A percentile compares a stretch with the other conserved stretches of the same genome.
Conservation (phyloP, 768 basidiomycete species). For the Termitomyces sp. region DNA sequence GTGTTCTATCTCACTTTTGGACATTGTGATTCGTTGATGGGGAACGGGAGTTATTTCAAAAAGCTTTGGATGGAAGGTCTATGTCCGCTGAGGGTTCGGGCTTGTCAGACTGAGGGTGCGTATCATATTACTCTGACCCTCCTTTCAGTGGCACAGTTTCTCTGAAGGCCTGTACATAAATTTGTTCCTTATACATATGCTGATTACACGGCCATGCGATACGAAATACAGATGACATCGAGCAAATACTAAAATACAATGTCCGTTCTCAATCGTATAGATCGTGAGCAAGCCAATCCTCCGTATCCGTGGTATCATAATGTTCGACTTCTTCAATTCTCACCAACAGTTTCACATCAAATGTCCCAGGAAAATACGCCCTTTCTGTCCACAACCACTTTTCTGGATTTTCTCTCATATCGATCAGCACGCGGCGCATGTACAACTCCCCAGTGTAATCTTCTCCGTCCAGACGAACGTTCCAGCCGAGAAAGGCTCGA, state of each 20-base stretch:
- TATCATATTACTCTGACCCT: too few relatives aligned
- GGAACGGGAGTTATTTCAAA: not conserved
- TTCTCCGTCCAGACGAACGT: conserved; percentile 42
- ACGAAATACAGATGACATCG: not conserved
- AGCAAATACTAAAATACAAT: not conserved
- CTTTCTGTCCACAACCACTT: conserved; percentile 28
- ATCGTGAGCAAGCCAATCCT: conserved; percentile 24
- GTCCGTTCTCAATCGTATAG: not conserved
- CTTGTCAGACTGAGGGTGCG: too few relatives aligned
- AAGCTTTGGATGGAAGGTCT: not conserved
- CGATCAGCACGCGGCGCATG: conserved; percentile 34
- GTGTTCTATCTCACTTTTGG: not conserved
- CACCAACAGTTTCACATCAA: conserved; percentile 29
- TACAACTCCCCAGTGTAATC: conserved; percentile 41
- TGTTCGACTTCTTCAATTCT: conserved; percentile 23
- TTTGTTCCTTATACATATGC: not conserved
- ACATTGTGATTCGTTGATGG: not conserved
- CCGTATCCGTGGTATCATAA: conserved; percentile 30
- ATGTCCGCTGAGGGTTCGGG: not conserved
- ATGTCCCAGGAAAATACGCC: conserved; percentile 15
- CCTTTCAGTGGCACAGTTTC: too few relatives aligned
- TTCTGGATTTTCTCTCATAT: conserved; percentile 25
- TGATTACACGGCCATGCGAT: not conserved
- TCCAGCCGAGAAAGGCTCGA: conserved; percentile 65
- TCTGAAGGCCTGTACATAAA: not conserved